A percentile compares a stretch with the other conserved stretches of the same genome.
These are phyloP conservation scores for Corchorus capsularis DNA, from an alignment of 345 rosid species.

Conservation along the genomic window DNA sequence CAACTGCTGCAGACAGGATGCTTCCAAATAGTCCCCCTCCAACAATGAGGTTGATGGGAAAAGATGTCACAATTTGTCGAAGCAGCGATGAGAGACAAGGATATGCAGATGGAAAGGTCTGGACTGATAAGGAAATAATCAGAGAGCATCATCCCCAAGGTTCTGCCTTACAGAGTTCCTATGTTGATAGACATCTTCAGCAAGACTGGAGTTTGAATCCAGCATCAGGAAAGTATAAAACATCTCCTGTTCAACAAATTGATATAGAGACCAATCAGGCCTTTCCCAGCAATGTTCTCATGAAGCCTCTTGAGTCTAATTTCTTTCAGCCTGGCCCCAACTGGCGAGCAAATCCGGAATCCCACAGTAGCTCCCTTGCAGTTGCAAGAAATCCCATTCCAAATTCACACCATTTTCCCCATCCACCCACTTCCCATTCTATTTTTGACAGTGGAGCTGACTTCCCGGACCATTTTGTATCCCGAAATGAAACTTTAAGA, in stretches of 20 bases:
- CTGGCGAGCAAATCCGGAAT: constrained; percentile 32
- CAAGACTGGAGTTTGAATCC: constrained; percentile 32
- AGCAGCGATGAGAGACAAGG: constrained; percentile 35
- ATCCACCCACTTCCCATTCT: constrained; percentile 28
- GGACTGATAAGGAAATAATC: constrained; percentile 50
- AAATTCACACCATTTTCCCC: constrained; percentile 25
- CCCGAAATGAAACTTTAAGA: constrained; percentile 30
- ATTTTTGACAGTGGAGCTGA: constrained; percentile 25
- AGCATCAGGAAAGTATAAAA: constrained; percentile 33
- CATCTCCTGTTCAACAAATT: constrained; percentile 19
- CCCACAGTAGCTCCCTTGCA: constrained; percentile 28
- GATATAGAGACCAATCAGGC: constrained; percentile 30
- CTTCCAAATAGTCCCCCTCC: constrained; percentile 34
- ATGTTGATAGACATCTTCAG: constrained; percentile 22
- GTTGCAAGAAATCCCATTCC: constrained; percentile 21
- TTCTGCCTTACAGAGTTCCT: constrained; percentile 18
- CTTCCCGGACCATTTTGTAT: constrained; percentile 35
- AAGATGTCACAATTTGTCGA: constrained; percentile 58
- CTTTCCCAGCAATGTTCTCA: constrained; percentile 7
- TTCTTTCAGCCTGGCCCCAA: constrained; percentile 35
- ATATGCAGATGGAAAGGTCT: constrained; percentile 37
- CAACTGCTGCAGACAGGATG: constrained; percentile 21
- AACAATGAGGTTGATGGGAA: constrained; percentile 76
- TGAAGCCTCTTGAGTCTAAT: constrained; percentile 30
- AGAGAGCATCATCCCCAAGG: constrained; percentile 30